Evolutionary conservation across 2,329 filamentous ascomycete species (phyloP).

Genomic region (Neophaeococcomyces aloes): DNA sequence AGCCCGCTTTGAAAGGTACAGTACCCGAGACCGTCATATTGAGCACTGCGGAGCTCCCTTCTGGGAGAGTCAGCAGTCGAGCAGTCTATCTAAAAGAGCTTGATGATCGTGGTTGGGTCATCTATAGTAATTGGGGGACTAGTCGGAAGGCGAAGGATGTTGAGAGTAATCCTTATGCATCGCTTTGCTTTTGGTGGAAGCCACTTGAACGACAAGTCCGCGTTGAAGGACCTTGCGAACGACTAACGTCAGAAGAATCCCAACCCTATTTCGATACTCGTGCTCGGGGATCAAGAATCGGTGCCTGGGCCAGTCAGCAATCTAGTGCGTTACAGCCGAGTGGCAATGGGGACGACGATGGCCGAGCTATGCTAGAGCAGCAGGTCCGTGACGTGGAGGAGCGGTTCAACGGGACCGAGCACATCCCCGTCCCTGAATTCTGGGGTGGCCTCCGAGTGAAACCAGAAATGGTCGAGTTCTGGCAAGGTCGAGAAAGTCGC

Average conservation of each 20-base stretch:
- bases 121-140: slow-evolving; percentile 88
- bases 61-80: slow-evolving; percentile 71
- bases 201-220: slow-evolving; percentile 78
- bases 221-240: slow-evolving; percentile 66
- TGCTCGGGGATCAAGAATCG: slow-evolving; percentile 71
- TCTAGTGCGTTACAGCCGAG: slow-evolving; percentile 55
- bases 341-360: slow-evolving; percentile 41
- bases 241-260: slow-evolving; percentile 60
- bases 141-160: slow-evolving; percentile 59
- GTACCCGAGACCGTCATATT: slow-evolving; percentile 85
- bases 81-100: slow-evolving; percentile 95
- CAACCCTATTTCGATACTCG: slow-evolving; percentile 54
- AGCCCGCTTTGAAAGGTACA: slow-evolving; percentile 54
- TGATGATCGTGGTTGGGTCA: slow-evolving; percentile 68
- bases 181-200: slow-evolving; percentile 85
- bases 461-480: slow-evolving; percentile 86
- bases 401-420: slow-evolving; percentile 61
- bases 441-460: slow-evolving; percentile 87
- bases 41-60: slow-evolving; percentile 72
- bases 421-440: slow-evolving; percentile 83
- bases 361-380: slow-evolving; percentile 61
- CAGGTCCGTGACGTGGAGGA: slow-evolving; percentile 68
- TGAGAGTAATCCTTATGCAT: slow-evolving; percentile 62
- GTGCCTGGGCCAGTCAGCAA: slow-evolving; percentile 89
- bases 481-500: slow-evolving; percentile 80